Evolutionary conservation across 2,329 filamentous ascomycete genomes (phyloP), one percentile per base, ranked within the genome.

Genomic region (Phyllosticta citriasiana): DNA sequence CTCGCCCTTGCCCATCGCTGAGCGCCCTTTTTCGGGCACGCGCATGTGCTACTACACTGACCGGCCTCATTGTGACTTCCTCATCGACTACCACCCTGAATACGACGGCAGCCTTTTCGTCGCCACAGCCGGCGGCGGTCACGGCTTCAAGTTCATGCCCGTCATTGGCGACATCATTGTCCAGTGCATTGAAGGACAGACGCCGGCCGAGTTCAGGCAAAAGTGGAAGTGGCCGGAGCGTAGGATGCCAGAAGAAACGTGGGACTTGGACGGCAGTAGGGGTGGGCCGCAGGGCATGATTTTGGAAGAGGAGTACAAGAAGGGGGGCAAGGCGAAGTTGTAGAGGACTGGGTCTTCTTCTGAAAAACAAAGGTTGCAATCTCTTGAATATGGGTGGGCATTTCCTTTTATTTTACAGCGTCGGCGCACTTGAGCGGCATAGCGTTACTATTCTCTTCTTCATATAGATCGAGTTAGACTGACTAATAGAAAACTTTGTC

Each of bases 111-210:
- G 79, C 0, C 67, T 87, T 0, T 81, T 85, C 66, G 76, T 86
- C 0, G 83, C 83, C 2, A 86, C 84, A 0, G 84, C 82, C 0
- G 85, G 84, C 0, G 81, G 78, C 40, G 84, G 84, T 0, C 84
- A 86, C 69, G 84, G 76, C 0, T 86, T 85, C 69, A 86, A 86
- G 65, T 86, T 83, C 63, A 67, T 85, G 56, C 84, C 84, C 0
- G 79, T 80, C 2, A 77, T 86, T 64, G 83, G 84, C 1, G 78
- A 79, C 40, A 77, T 75, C 63, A 79, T 85, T 12, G 75, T 80
- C 0, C 78, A 84, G 63, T 76, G 78, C n/a, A 68, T 84, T 7
- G 72, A 78, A 63, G 74, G 77, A 1, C 65, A 60, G 19, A 67
- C 68, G 1, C 69, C 76, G 54, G 53, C 67, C 65, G 58, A 81